phyloP scores from a whole-genome alignment of 345 rosid genomes.

The Luvunga scandens region DNA sequence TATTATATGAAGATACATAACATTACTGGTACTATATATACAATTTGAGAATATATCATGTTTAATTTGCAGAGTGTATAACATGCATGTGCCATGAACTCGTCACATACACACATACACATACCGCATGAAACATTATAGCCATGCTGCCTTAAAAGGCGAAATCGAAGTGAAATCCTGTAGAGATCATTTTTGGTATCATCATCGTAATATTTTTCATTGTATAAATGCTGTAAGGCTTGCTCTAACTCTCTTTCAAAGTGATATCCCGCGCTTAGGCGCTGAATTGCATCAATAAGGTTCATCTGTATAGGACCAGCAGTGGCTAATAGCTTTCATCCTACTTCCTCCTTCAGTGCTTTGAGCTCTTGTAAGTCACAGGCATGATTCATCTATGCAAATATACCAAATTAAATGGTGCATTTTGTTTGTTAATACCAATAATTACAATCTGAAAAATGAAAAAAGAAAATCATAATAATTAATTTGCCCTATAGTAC shows the following conservation, averaged over 20 bases:
- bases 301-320: background rate
- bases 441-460: too few relatives aligned
- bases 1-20: background rate
- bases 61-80: too few relatives aligned
- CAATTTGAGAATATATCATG: too few relatives aligned
- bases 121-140: background rate
- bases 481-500: background rate
- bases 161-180: background rate
- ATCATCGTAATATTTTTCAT: background rate
- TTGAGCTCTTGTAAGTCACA: background rate
- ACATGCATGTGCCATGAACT: too few relatives aligned
- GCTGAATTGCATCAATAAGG: background rate
- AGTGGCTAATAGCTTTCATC: background rate
- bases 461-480: background rate
- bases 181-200: background rate
- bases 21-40: too few relatives aligned
- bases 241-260: background rate
- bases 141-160: background rate
- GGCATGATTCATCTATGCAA: background rate
- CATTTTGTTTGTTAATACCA: background rate
- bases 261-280: background rate
- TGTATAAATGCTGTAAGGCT: background rate
- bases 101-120: too few relatives aligned
- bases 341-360: background rate
- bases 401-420: background rate